Percentiles rank a stretch among this genome's conserved stretches.
Conservation (phyloP, 306 rosid species). For the Biancaea sappan region DNA sequence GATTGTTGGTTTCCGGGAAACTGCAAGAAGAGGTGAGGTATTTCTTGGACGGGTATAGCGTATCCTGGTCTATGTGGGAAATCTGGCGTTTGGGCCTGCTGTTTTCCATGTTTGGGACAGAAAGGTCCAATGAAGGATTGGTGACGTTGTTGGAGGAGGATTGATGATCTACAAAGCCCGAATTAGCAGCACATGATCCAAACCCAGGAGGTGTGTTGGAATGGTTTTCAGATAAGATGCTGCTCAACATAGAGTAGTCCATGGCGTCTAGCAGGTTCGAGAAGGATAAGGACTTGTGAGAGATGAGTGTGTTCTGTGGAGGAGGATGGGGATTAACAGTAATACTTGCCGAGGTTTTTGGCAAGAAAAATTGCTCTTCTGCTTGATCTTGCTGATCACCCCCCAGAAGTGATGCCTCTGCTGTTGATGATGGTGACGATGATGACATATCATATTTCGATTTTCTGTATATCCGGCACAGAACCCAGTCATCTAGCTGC, state of each 20-base stretch:
- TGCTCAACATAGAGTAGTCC: slow-evolving; percentile 62
- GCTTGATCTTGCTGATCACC: slow-evolving; percentile 31
- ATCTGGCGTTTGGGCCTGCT: slow-evolving; percentile 47
- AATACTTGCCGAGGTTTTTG: not conserved
- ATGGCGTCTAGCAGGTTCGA: slow-evolving; percentile 58
- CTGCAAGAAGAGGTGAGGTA: slow-evolving; percentile 42
- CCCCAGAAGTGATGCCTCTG: slow-evolving; percentile 29
- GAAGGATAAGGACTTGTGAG: slow-evolving; percentile 62
- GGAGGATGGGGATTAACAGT: not conserved
- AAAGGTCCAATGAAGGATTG: slow-evolving; percentile 31
- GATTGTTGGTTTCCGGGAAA: slow-evolving; percentile 35
- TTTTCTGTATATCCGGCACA: slow-evolving; percentile 63
- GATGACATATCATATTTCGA: slow-evolving; percentile 32
- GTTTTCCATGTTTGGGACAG: slow-evolving; percentile 33
- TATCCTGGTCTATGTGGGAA: slow-evolving; percentile 38
- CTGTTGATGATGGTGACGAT: slow-evolving; percentile 10
- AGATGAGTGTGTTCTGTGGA: slow-evolving; percentile 32
- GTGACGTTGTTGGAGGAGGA: slow-evolving; percentile 11
- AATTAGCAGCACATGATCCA: slow-evolving; percentile 36
- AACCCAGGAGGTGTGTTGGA: slow-evolving; percentile 29
- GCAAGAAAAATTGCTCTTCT: slow-evolving; percentile 30
- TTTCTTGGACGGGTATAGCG: slow-evolving; percentile 46
- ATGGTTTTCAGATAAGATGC: slow-evolving; percentile 48
- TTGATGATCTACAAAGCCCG: slow-evolving; percentile 35
- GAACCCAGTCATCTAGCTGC: slow-evolving; percentile 68